Percentiles rank a stretch among this genome's conserved stretches.
phyloP scores from a whole-genome alignment of 192 early-diverging fungal species.

The Chytriomyces confervae region DNA sequence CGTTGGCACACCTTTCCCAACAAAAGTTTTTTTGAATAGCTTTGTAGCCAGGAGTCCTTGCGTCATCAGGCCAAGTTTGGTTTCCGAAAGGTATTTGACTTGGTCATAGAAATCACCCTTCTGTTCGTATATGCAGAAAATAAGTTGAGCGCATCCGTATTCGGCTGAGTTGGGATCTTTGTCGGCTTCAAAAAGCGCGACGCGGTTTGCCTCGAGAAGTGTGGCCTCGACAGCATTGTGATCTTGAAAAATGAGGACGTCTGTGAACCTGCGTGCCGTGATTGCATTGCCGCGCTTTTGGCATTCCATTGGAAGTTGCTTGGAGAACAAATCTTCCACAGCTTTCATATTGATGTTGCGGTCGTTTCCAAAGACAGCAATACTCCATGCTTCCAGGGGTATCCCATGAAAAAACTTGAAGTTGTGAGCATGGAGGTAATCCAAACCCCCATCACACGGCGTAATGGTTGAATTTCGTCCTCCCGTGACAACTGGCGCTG shows the following conservation, averaged over 20 bases:
- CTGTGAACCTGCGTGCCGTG: neutral
- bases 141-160: slow-evolving; percentile 14
- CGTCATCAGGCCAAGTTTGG: slow-evolving; percentile 76
- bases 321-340: neutral
- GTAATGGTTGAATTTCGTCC: neutral
- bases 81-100: slow-evolving; percentile 82
- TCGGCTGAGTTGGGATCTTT: neutral
- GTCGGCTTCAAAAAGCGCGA: neutral
- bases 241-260: neutral
- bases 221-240: neutral
- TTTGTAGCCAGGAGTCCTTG: slow-evolving; percentile 76
- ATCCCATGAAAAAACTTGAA: slow-evolving; percentile 19
- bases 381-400: slow-evolving; percentile 12
- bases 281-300: slow-evolving; percentile 15
- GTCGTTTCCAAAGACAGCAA: slow-evolving; percentile 26
- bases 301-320: slow-evolving; percentile 13
- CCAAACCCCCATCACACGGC: slow-evolving; percentile 12
- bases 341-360: slow-evolving; percentile 8
- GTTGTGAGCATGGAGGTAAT: neutral
- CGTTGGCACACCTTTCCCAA: slow-evolving; percentile 72
- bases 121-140: slow-evolving; percentile 14
- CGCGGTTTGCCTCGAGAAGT: neutral
- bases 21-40: slow-evolving; percentile 42
- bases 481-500: slow-evolving; percentile 36
- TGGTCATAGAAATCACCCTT: slow-evolving; percentile 64